A percentile compares a stretch with the other conserved stretches of the same genome.
These are phyloP conservation scores for Diutina scorzettiae DNA, from an alignment of 1,139 yeast genomes.

Conservation along the genomic window DNA sequence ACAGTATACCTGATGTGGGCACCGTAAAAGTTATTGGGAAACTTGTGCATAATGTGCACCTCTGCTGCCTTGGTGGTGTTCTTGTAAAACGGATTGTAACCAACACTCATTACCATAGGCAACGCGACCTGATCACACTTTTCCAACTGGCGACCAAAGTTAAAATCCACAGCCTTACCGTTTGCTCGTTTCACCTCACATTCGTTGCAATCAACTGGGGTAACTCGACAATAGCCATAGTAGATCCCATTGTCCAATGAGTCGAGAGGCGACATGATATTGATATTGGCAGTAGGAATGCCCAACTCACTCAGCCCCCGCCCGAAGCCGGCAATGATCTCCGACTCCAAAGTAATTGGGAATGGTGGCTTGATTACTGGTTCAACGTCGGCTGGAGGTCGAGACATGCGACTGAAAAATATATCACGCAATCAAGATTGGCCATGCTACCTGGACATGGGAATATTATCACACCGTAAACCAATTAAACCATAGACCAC, in stretches of 20 bases:
- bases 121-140: constrained; percentile 31
- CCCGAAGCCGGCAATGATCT: constrained; percentile 81
- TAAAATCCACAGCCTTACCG: constrained; percentile 37
- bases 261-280: constrained; percentile 39
- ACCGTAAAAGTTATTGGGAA: constrained; percentile 65
- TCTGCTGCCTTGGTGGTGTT: constrained; percentile 77
- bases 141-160: constrained; percentile 44
- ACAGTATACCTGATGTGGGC: constrained; percentile 57
- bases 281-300: constrained; percentile 90
- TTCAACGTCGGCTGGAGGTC: constrained; percentile 19
- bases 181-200: constrained; percentile 23
- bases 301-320: constrained; percentile 91
- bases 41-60: constrained; percentile 73
- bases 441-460: too few relatives aligned
- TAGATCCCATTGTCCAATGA: constrained; percentile 72
- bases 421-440: too few relatives aligned
- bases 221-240: constrained; percentile 64
- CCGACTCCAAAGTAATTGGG: constrained; percentile 44
- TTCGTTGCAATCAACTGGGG: constrained; percentile 13
- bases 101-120: constrained; percentile 93
- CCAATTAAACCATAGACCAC: too few relatives aligned
- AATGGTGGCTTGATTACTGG: constrained; percentile 43
- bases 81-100: constrained; percentile 89
- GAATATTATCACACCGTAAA: too few relatives aligned
- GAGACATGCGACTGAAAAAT: neutral